These are phyloP conservation scores for Jimgerdemannia lactiflua DNA, from an alignment of 192 early-diverging fungal genomes.

Conservation along the genomic window DNA sequence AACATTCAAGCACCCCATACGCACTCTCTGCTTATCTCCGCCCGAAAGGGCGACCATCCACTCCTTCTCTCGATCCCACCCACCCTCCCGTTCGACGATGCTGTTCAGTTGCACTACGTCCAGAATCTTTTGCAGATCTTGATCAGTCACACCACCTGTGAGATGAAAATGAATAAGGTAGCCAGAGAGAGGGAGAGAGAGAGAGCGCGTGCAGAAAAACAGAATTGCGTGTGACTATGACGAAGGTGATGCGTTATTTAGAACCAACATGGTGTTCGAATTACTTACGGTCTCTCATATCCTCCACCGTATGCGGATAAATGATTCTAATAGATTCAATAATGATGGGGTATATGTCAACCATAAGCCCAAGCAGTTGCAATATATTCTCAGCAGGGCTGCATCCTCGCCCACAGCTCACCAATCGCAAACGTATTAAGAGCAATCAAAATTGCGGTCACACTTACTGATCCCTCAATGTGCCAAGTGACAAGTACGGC, in stretches of 20 bases:
- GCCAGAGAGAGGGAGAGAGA: too few species aligned
- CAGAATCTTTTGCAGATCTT: conserved; percentile 75
- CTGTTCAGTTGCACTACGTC: conserved; percentile 77
- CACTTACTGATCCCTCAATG: conserved; percentile 85
- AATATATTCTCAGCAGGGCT: too few species aligned
- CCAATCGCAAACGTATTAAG: neutral
- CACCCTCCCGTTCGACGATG: conserved; percentile 89
- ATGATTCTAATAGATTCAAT: conserved; percentile 57
- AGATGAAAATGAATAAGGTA: too few species aligned
- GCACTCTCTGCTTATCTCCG: conserved; percentile 89
- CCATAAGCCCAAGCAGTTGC: too few species aligned
- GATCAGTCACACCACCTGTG: conserved; percentile 66
- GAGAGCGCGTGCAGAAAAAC: too few species aligned
- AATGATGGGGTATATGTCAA: conserved; percentile 1
- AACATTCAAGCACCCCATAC: neutral
- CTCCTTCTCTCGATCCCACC: conserved; percentile 82
- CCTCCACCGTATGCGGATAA: conserved; percentile 85
- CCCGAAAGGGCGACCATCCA: conserved; percentile 95
- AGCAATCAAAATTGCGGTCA: neutral
- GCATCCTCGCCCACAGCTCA: neutral
- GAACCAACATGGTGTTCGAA: neutral
- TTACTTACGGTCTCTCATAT: conserved; percentile 60
- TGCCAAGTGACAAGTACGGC: conserved; percentile 94
- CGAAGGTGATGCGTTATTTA: neutral
- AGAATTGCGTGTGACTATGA: neutral